These are phyloP conservation scores for Jamesozyma rosinii DNA, from an alignment of 805 yeast species.

Conservation along the genomic window DNA sequence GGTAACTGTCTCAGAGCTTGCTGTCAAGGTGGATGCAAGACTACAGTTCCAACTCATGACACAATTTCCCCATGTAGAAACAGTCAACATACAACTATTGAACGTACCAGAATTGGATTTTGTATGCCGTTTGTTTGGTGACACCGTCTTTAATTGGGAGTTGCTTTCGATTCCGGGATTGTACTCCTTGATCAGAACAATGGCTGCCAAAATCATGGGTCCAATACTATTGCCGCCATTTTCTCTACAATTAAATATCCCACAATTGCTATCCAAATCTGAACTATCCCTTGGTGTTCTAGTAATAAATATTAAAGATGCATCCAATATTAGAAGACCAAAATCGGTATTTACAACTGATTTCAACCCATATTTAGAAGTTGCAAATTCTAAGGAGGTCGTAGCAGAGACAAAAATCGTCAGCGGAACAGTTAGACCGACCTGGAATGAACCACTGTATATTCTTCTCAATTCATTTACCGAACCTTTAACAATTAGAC, in stretches of 20 bases:
- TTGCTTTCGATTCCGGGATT: slow-evolving; percentile 78
- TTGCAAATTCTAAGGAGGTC: slow-evolving; percentile 48
- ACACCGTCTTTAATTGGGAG: slow-evolving; percentile 78
- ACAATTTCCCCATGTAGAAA: slow-evolving; percentile 84
- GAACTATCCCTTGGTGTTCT: slow-evolving; percentile 81
- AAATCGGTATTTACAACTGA: slow-evolving; percentile 54
- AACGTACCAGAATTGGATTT: slow-evolving; percentile 85
- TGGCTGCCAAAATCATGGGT: slow-evolving; percentile 76
- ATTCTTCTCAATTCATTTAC: slow-evolving; percentile 62
- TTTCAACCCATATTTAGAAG: slow-evolving; percentile 69
- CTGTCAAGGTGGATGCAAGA: slow-evolving; percentile 64
- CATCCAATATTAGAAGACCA: slow-evolving; percentile 49
- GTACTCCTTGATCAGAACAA: slow-evolving; percentile 66
- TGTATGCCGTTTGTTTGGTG: slow-evolving; percentile 60
- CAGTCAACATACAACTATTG: slow-evolving; percentile 71
- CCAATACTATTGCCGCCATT: slow-evolving; percentile 81
- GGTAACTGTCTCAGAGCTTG: slow-evolving; percentile 63
- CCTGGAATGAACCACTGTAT: slow-evolving; percentile 70
- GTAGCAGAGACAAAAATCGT: slow-evolving; percentile 59
- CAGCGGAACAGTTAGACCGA: slow-evolving; percentile 57
- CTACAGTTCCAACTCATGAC: slow-evolving; percentile 81
- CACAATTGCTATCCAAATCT: slow-evolving; percentile 80
- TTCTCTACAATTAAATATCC: slow-evolving; percentile 82
- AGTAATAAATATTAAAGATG: slow-evolving; percentile 54
- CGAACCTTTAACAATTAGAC: slow-evolving; percentile 66